phyloP scores from a whole-genome alignment of 1,284 basidiomycete genomes.

The Rugiboletus extremiorientalis region DNA sequence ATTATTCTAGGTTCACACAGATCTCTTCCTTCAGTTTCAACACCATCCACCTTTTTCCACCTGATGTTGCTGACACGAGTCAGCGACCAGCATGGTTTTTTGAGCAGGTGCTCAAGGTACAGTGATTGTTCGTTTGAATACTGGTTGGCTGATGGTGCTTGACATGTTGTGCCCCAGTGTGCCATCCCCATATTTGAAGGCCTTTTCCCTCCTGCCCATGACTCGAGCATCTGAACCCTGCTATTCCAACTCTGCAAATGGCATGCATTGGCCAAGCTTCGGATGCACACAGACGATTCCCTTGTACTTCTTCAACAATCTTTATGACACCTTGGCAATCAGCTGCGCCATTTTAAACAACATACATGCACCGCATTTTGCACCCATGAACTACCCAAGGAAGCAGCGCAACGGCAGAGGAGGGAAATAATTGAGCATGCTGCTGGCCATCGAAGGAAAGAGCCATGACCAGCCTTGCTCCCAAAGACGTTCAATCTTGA shows the following conservation, averaged over 20 bases:
- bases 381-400: not conserved
- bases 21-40: not conserved
- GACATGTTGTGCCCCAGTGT: not conserved
- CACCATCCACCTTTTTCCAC: not conserved
- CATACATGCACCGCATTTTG: not conserved
- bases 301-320: not conserved
- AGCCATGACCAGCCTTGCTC: not conserved
- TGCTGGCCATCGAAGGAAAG: not conserved
- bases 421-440: not conserved
- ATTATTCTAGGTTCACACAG: not conserved
- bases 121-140: not conserved
- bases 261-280: not conserved
- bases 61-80: not conserved
- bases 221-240: not conserved
- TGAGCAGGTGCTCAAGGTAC: not conserved
- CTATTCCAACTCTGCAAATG: not conserved
- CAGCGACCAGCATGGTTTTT: not conserved
- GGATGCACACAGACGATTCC: not conserved
- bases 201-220: not conserved
- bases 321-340: not conserved
- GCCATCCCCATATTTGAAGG: not conserved
- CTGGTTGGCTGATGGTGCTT: not conserved
- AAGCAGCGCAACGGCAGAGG: not conserved
- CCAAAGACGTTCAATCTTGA: conserved; percentile 4
- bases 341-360: not conserved